A percentile compares a stretch with the other conserved stretches of the same genome.
Evolutionary conservation across 2,329 filamentous ascomycete species (phyloP).

Genomic region (Clonostachys rhizophaga): DNA sequence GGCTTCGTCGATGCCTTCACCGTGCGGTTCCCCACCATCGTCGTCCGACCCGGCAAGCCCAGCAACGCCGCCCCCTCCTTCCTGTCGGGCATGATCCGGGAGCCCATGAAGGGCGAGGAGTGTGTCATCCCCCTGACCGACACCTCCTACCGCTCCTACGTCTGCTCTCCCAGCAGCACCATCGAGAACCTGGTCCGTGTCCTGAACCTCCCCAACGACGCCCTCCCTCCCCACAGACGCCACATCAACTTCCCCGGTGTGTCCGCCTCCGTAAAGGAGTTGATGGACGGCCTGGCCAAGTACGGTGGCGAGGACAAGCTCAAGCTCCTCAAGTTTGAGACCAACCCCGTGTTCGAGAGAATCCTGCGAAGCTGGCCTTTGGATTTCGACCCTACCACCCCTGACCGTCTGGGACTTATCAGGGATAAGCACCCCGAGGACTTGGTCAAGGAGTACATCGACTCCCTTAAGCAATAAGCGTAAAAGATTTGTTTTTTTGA

Average conservation of each 20-base stretch:
- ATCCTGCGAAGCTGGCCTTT: too few relatives aligned
- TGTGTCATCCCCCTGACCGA: conserved; percentile 37
- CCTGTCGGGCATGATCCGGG: conserved; percentile 54
- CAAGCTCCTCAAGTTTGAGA: too few relatives aligned
- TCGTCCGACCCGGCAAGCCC: conserved; percentile 51
- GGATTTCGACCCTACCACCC: background rate
- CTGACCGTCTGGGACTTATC: conserved; percentile 1
- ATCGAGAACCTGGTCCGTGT: conserved; percentile 36
- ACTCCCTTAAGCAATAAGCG: conserved; percentile 1
- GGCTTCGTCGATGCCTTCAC: conserved; percentile 51
- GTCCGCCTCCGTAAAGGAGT: conserved; percentile 41
- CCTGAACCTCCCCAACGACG: conserved; percentile 12
- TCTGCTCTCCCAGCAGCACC: conserved; percentile 41
- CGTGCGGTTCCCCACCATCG: conserved; percentile 53
- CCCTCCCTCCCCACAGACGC: conserved; percentile 3
- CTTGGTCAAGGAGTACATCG: conserved; percentile 4
- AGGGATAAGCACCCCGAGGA: conserved; percentile 2
- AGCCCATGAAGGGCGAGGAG: conserved; percentile 38
- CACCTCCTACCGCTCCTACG: conserved; percentile 36
- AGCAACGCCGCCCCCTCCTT: conserved; percentile 55
- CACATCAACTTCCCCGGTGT: conserved; percentile 41
- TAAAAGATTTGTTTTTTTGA: background rate
- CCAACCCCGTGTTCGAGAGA: too few relatives aligned
- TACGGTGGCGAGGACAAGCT: too few relatives aligned
- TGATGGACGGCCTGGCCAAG: conserved; percentile 38